phyloP scores from a whole-genome alignment of 2,329 filamentous ascomycete species.

The Fusarium praegraminearum region DNA sequence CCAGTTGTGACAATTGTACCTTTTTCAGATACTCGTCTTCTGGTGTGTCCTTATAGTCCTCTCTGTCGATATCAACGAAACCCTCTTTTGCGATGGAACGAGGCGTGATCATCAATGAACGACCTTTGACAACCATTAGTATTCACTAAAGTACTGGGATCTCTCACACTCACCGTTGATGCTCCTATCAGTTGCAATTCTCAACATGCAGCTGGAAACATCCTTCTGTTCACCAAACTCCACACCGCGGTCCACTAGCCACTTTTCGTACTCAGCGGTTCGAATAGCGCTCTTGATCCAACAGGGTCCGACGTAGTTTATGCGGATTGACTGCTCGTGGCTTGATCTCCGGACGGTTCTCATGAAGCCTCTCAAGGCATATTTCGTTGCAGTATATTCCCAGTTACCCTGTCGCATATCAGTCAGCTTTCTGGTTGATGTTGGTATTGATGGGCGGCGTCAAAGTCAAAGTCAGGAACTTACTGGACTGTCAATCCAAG shows the following conservation, averaged over 20 bases:
- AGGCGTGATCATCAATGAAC: conserved; percentile 40
- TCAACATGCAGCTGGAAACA: conserved; percentile 51
- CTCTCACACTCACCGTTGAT: conserved; percentile 43
- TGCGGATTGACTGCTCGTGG: conserved; percentile 57
- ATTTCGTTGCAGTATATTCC: conserved; percentile 43
- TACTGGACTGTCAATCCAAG: conserved; percentile 59
- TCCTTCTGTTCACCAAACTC: conserved; percentile 55
- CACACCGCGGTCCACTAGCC: conserved; percentile 54
- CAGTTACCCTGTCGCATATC: conserved; percentile 23
- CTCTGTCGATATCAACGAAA: conserved; percentile 38
- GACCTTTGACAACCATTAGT: conserved; percentile 17
- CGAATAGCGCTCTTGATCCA: conserved; percentile 54
- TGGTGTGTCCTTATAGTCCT: conserved; percentile 35
- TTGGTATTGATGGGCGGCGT: neutral
- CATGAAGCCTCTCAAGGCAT: conserved; percentile 35
- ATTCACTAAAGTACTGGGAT: neutral
- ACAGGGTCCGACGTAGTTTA: conserved; percentile 61
- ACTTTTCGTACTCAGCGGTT: conserved; percentile 57
- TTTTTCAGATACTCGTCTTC: conserved; percentile 37
- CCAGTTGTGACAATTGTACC: conserved; percentile 28
- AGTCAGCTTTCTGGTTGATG: accelerated
- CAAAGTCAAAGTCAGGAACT: neutral
- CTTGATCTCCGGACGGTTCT: conserved; percentile 32
- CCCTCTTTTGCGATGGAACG: conserved; percentile 35
- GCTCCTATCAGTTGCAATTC: conserved; percentile 49